phyloP scores from a whole-genome alignment of 768 basidiomycete species.

The Daedaleopsis sinensis region DNA sequence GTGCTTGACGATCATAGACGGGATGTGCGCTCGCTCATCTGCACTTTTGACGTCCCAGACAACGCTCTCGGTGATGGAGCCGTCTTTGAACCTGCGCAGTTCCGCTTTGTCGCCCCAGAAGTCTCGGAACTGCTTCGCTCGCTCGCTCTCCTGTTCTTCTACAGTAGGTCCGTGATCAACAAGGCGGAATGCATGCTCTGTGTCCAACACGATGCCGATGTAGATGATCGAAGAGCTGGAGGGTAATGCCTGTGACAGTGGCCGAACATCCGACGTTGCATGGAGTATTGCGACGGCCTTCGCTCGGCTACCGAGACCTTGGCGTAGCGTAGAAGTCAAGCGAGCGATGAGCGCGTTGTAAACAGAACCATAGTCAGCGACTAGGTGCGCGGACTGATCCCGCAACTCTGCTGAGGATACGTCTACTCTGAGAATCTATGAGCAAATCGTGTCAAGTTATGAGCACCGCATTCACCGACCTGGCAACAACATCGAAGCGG shows the following conservation, averaged over 20 bases:
- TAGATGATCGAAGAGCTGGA: conserved; percentile 52
- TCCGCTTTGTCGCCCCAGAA: conserved; percentile 95
- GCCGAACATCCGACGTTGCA: conserved; percentile 46
- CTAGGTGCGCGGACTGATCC: conserved; percentile 45
- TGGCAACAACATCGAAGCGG: conserved; percentile 74
- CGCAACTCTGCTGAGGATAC: conserved; percentile 51
- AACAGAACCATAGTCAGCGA: conserved; percentile 63
- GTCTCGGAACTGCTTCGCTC: conserved; percentile 65
- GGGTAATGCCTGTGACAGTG: conserved; percentile 58
- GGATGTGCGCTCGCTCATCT: conserved; percentile 82
- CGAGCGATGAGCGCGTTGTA: conserved; percentile 57
- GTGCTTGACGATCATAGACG: conserved; percentile 71
- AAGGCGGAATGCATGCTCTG: conserved; percentile 74
- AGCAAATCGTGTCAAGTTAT: neutral
- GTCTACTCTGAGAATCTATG: conserved; percentile 49
- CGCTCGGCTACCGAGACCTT: conserved; percentile 75
- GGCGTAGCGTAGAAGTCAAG: conserved; percentile 52
- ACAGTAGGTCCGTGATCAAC: conserved; percentile 92
- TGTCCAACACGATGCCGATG: conserved; percentile 78
- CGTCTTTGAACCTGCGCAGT: conserved; percentile 94
- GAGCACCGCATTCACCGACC: conserved; percentile 41
- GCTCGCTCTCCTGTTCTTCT: conserved; percentile 55
- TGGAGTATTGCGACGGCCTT: conserved; percentile 66
- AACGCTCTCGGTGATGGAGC: conserved; percentile 89
- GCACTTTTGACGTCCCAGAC: conserved; percentile 89